Conservation (phyloP, 176 grass and related monocot species). For the Rhynchospora pubera region DNA sequence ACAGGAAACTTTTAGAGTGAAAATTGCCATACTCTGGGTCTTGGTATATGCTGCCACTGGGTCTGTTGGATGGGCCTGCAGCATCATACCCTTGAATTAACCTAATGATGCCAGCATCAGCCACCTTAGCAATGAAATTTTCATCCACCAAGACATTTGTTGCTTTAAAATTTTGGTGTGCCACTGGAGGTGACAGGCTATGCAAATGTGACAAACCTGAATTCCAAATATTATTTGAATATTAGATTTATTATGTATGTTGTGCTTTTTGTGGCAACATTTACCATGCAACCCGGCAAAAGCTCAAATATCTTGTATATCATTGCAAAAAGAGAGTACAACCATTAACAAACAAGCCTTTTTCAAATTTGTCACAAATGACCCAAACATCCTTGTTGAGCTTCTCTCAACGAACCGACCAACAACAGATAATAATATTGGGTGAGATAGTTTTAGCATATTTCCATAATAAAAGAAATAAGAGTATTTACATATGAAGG, state of each 20-base stretch:
- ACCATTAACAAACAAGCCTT: not conserved
- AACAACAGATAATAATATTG: not conserved
- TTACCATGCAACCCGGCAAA: not conserved
- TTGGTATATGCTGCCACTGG: conserved; percentile 31
- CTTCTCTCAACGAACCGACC: not conserved
- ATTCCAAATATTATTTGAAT: conserved; percentile 9
- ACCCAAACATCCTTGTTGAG: not conserved
- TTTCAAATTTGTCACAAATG: not conserved
- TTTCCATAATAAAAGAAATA: not conserved
- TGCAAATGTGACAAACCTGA: conserved; percentile 76
- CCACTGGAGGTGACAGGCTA: conserved; percentile 46
- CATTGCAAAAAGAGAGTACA: not conserved
- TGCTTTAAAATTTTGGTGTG: conserved; percentile 83
- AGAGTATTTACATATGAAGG: not conserved
- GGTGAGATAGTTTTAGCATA: not conserved
- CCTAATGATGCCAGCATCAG: conserved; percentile 53
- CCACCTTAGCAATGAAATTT: conserved; percentile 94
- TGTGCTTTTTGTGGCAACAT: not conserved
- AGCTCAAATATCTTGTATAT: not conserved
- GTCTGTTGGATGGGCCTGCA: conserved; percentile 32
- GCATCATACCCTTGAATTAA: conserved; percentile 40
- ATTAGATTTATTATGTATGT: conserved; percentile 1
- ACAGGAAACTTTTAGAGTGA: not conserved
- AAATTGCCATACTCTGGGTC: conserved; percentile 55
- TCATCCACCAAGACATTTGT: conserved; percentile 92